Evolutionary conservation across 345 rosid species (phyloP).

Genomic region (Camelina neglecta): DNA sequence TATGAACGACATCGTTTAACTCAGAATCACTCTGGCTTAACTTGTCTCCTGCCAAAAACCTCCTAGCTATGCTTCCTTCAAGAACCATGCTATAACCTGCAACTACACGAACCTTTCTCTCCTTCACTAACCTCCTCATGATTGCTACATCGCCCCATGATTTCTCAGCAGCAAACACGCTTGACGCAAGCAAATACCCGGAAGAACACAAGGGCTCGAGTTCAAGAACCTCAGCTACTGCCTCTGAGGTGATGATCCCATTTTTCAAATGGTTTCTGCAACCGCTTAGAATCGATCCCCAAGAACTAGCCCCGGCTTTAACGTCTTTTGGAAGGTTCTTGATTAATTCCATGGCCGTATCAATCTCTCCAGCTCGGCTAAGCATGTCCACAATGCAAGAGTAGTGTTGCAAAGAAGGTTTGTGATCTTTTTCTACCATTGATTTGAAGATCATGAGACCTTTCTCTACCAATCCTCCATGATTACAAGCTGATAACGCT

Average conservation of each 20-base stretch:
- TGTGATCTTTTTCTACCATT: slow-evolving; percentile 48
- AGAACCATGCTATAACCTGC: slow-evolving; percentile 68
- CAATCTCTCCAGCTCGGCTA: slow-evolving; percentile 65
- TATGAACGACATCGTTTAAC: slow-evolving; percentile 37
- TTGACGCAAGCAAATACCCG: slow-evolving; percentile 66
- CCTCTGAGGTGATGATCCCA: slow-evolving; percentile 46
- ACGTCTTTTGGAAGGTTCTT: slow-evolving; percentile 51
- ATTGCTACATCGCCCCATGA: slow-evolving; percentile 56
- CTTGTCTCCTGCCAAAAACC: slow-evolving; percentile 62
- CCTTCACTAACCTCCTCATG: slow-evolving; percentile 62
- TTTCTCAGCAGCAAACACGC: slow-evolving; percentile 57
- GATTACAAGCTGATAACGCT: slow-evolving; percentile 72
- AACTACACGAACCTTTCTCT: slow-evolving; percentile 50
- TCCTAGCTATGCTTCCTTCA: slow-evolving; percentile 42
- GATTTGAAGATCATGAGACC: slow-evolving; percentile 66
- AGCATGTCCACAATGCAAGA: slow-evolving; percentile 75
- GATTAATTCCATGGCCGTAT: slow-evolving; percentile 56
- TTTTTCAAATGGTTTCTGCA: slow-evolving; percentile 55
- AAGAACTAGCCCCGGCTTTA: slow-evolving; percentile 56
- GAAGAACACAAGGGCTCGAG: slow-evolving; percentile 61
- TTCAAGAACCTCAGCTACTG: slow-evolving; percentile 54
- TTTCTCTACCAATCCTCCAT: slow-evolving; percentile 65
- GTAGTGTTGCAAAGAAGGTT: slow-evolving; percentile 62
- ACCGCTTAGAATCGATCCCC: slow-evolving; percentile 72
- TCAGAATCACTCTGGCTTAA: slow-evolving; percentile 41